Percentiles rank a stretch among this genome's conserved stretches.
These are phyloP conservation scores for Echites panduratus DNA, from an alignment of 257 asterid species.

Conservation along the genomic window DNA sequence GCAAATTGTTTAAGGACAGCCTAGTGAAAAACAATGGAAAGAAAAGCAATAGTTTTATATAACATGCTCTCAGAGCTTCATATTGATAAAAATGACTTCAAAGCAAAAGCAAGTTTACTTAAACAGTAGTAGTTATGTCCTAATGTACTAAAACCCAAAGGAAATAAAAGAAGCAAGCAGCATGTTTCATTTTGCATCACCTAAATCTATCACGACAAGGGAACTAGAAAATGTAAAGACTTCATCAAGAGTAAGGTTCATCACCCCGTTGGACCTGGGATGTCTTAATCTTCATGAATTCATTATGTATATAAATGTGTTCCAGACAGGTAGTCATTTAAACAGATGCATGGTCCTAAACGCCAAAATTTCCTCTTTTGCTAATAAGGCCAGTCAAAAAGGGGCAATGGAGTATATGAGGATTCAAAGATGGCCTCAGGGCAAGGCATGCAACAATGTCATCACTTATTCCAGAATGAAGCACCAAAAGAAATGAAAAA, in stretches of 20 bases:
- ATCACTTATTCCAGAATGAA: neutral
- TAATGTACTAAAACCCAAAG: neutral
- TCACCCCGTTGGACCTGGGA: neutral
- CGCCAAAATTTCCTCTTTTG: neutral
- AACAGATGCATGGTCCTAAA: neutral
- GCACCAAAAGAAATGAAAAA: neutral
- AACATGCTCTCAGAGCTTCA: neutral
- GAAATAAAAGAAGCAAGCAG: neutral
- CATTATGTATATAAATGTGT: neutral
- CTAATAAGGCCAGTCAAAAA: neutral
- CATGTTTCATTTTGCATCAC: neutral
- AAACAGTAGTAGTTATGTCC: neutral
- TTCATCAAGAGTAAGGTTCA: neutral
- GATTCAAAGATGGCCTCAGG: neutral
- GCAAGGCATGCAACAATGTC: neutral
- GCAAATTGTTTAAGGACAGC: constrained; percentile 61
- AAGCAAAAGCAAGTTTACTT: neutral
- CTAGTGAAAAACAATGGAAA: constrained; percentile 25
- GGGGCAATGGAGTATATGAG: neutral
- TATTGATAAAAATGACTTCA: neutral
- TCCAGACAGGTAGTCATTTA: neutral
- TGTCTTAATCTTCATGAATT: neutral
- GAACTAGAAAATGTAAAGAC: neutral
- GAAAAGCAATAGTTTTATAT: neutral
- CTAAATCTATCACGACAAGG: neutral